Base-by-base conservation (phyloP, 2,329 filamentous ascomycete genomes). In the Aspergillus clavatus region DNA sequence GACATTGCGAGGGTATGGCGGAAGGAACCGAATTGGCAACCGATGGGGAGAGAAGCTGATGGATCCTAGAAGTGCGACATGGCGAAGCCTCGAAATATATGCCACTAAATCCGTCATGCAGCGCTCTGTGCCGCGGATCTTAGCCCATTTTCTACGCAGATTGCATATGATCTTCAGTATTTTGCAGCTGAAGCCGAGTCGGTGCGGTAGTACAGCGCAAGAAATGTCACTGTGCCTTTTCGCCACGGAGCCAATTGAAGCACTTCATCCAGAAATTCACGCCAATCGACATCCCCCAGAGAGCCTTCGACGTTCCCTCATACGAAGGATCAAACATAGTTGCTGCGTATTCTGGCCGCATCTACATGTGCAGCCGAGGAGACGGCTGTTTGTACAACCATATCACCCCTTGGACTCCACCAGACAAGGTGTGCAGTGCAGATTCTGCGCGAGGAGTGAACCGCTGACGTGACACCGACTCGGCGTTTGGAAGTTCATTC, bases 1-100 rank as follows among this genome's bases (percentile, higher is more conserved):
- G 45, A 38, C 46, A 47, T 48, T 12, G 23, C 33, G 4, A 33
- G 16, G 7, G 7, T 14, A 5, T 4, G 10, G n/a, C n/a, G n/a
- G 4, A 35, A 12, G 8, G 10, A 19, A 11, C 11, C 18, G 14
- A 19, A 11, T 19, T 33, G 29, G 14, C 3, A 10, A 8, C 29
- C 18, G 29, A 4, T n/a, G 18, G 29, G 7, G 14, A 35, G 18
- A 10, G 3, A 11, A 16, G 19, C 11, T 3, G 1, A 21, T 18
- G 8, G 10, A 35, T 7, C 19, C 31, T 11, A 6, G 31, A 11
- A 5, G 3, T 8, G 10, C 19, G 3, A 12, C 18, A 35, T 21
- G 7, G 4, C 2, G 29, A 33, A 8, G 12, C 4, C 16, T 35
- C 11, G 14, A 35, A 11, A 35, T 35, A 35, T 35, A 35, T 18